phyloP scores from a whole-genome alignment of 192 early-diverging fungal species.

The Backusella tuberculispora region DNA sequence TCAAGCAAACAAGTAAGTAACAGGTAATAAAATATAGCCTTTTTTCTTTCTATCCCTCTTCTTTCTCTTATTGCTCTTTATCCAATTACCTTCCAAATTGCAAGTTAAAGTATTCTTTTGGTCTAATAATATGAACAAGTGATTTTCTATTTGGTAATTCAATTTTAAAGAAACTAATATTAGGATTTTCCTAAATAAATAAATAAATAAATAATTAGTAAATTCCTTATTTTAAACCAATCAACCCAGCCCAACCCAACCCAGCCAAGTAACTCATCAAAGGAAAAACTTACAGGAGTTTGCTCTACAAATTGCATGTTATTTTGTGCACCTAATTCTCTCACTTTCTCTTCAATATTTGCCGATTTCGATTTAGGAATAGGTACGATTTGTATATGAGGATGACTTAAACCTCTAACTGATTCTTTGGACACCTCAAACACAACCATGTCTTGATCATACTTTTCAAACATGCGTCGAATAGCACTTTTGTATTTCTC shows the following conservation, averaged over 20 bases:
- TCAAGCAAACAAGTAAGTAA: neutral
- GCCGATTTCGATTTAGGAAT: slow-evolving; percentile 50
- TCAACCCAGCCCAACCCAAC: too few species aligned
- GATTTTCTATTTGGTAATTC: slow-evolving; percentile 55
- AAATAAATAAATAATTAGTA: neutral
- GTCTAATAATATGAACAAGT: slow-evolving; percentile 50
- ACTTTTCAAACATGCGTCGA: slow-evolving; percentile 55
- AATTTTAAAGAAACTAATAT: slow-evolving; percentile 54
- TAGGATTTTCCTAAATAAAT: slow-evolving; percentile 24
- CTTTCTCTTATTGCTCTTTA: neutral
- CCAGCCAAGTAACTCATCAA: too few species aligned
- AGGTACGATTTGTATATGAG: slow-evolving; percentile 74
- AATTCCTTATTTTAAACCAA: neutral
- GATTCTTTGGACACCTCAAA: slow-evolving; percentile 74
- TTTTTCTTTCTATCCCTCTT: too few species aligned
- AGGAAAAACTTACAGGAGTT: slow-evolving; percentile 33
- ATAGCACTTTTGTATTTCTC: slow-evolving; percentile 60
- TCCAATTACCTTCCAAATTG: slow-evolving; percentile 71
- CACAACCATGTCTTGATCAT: slow-evolving; percentile 67
- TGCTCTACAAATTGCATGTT: slow-evolving; percentile 45
- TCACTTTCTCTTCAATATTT: slow-evolving; percentile 44
- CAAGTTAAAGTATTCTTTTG: slow-evolving; percentile 61
- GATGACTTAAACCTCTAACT: slow-evolving; percentile 50
- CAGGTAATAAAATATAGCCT: neutral
- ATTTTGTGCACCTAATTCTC: slow-evolving; percentile 46